These are phyloP conservation scores for Physcomitrium patens DNA, from an alignment of 225 moss, liverwort and hornwort species.

Conservation along the genomic window DNA sequence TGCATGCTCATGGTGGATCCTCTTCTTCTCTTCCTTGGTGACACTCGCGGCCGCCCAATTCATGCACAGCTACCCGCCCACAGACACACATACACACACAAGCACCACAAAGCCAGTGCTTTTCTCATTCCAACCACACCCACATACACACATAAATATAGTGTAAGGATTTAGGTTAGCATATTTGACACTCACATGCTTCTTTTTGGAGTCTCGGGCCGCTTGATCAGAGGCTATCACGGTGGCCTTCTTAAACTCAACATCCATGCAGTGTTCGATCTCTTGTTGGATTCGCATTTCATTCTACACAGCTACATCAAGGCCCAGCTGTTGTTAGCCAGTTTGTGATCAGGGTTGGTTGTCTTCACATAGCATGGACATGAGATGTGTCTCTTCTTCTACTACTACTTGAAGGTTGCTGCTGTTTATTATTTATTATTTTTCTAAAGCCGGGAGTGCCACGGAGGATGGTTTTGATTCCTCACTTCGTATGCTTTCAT, in stretches of 20 bases:
- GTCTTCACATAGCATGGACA: too few species aligned
- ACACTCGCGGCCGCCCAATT: slow-evolving; percentile 44
- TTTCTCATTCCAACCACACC: too few species aligned
- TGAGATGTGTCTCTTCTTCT: too few species aligned
- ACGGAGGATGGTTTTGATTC: neutral
- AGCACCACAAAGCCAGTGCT: too few species aligned
- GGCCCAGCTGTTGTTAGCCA: neutral
- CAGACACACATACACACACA: too few species aligned
- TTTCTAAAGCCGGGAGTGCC: neutral
- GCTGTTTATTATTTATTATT: too few species aligned
- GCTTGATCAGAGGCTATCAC: slow-evolving; percentile 76
- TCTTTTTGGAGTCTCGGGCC: slow-evolving; percentile 76
- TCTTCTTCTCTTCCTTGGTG: slow-evolving; percentile 44
- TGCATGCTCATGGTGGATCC: slow-evolving; percentile 34
- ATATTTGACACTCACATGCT: slow-evolving; percentile 52
- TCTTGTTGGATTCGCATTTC: slow-evolving; percentile 68
- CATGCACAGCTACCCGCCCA: slow-evolving; percentile 27
- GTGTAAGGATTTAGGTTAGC: too few species aligned
- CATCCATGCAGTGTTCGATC: slow-evolving; percentile 62
- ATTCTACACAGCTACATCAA: slow-evolving; percentile 39
- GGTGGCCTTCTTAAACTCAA: slow-evolving; percentile 67
- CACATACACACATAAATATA: too few species aligned
- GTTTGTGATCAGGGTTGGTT: neutral
- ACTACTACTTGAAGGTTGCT: too few species aligned
- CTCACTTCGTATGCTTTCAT: slow-evolving; percentile 66